These are phyloP conservation scores for Middelhovenomyces tepae DNA, from an alignment of 805 yeast species.

Conservation along the genomic window DNA sequence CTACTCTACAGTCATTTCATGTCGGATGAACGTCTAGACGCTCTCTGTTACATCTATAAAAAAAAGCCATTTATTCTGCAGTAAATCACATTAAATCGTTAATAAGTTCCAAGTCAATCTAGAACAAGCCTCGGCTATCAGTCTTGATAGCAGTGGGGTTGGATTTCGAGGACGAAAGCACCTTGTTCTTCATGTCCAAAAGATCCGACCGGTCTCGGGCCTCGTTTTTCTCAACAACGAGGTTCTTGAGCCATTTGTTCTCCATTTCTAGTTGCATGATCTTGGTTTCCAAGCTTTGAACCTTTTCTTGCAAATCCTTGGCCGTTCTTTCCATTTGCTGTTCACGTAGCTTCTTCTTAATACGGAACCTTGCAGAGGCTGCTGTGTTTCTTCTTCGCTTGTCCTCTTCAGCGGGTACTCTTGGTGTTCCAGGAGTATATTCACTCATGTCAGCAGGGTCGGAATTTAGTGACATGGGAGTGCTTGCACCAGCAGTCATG, in stretches of 20 bases:
- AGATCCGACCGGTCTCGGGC: slow-evolving; percentile 26
- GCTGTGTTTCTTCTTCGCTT: slow-evolving; percentile 86
- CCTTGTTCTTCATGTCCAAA: slow-evolving; percentile 19
- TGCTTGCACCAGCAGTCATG: not conserved
- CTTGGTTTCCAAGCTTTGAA: slow-evolving; percentile 57
- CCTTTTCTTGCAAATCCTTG: slow-evolving; percentile 60
- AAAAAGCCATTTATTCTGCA: too few relatives aligned
- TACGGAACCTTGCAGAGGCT: slow-evolving; percentile 88
- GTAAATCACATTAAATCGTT: too few relatives aligned
- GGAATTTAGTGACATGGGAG: slow-evolving; percentile 7
- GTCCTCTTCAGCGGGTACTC: slow-evolving; percentile 42
- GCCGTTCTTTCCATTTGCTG: slow-evolving; percentile 79
- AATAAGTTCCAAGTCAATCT: too few relatives aligned
- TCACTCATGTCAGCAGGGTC: slow-evolving; percentile 2
- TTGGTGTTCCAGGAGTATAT: slow-evolving; percentile 9
- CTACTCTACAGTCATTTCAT: too few relatives aligned
- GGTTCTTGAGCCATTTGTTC: slow-evolving; percentile 70
- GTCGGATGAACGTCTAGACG: too few relatives aligned
- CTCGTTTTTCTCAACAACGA: slow-evolving; percentile 66
- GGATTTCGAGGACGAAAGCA: slow-evolving; percentile 9
- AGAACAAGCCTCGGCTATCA: too few relatives aligned
- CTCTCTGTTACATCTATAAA: too few relatives aligned
- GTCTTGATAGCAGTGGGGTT: too few relatives aligned
- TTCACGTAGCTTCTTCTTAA: slow-evolving; percentile 86
- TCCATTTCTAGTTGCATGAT: slow-evolving; percentile 89